These are phyloP conservation scores for Chrysopogon serrulatus DNA, from an alignment of 176 grass and related monocot species.

Conservation along the genomic window DNA sequence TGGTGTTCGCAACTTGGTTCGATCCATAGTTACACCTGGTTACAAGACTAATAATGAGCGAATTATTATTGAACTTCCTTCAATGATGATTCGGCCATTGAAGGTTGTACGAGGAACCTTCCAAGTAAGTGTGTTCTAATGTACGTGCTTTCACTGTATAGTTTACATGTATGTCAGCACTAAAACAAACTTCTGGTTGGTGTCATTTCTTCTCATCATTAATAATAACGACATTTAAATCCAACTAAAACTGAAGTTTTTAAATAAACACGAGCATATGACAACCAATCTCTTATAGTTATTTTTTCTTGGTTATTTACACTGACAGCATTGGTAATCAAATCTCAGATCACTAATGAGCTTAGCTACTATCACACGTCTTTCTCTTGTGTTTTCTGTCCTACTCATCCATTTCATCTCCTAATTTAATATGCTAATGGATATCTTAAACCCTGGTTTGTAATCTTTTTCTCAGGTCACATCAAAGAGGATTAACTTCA, in stretches of 20 bases:
- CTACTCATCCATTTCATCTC: constrained; percentile 4
- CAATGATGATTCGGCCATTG: constrained; percentile 77
- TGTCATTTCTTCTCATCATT: not conserved
- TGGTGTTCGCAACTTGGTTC: constrained; percentile 66
- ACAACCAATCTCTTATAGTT: constrained; percentile 10
- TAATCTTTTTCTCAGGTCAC: constrained; percentile 70
- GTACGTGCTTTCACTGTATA: constrained; percentile 47
- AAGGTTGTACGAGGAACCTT: constrained; percentile 92
- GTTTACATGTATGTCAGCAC: constrained; percentile 14
- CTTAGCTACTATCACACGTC: constrained; percentile 15
- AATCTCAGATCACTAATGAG: constrained; percentile 11
- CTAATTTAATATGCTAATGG: constrained; percentile 15
- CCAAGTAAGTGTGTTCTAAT: constrained; percentile 82
- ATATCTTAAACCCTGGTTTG: constrained; percentile 19
- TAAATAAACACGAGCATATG: constrained; percentile 10
- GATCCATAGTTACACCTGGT: constrained; percentile 64
- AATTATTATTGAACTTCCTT: constrained; percentile 90
- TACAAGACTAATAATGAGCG: constrained; percentile 64
- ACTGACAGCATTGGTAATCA: not conserved
- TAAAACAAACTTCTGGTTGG: constrained; percentile 2
- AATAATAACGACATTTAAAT: constrained; percentile 26
- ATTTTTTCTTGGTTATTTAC: not conserved
- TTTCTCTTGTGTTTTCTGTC: constrained; percentile 14
- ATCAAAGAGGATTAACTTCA: constrained; percentile 96
- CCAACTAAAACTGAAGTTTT: constrained; percentile 13